A percentile compares a stretch with the other conserved stretches of the same genome.
phyloP scores from a whole-genome alignment of 148 eudicot species.

The Camellia sinensis region DNA sequence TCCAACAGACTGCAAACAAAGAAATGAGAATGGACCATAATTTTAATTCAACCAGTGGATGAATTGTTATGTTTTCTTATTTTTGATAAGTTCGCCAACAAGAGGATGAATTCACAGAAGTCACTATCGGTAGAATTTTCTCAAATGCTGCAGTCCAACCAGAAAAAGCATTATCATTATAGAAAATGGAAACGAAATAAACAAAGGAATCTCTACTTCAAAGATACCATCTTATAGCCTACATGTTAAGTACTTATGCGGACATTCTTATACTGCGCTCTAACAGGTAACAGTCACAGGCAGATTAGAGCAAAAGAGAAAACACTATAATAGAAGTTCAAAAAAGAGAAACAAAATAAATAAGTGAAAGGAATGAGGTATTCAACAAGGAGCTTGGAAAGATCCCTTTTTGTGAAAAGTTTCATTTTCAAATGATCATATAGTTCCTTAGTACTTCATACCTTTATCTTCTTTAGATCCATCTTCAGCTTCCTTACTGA shows the following conservation, averaged over 20 bases:
- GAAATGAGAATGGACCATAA: background rate
- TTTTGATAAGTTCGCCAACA: background rate
- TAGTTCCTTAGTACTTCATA: slow-evolving; percentile 2
- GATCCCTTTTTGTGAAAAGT: background rate
- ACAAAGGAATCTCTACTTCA: no score
- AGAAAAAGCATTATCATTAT: no score
- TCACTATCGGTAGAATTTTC: background rate
- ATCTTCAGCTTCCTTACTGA: slow-evolving; percentile 13
- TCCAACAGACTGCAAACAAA: background rate
- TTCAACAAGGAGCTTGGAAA: background rate
- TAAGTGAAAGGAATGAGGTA: background rate
- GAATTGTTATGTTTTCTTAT: background rate
- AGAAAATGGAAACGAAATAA: no score
- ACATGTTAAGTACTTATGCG: no score
- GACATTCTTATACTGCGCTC: no score
- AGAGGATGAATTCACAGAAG: background rate
- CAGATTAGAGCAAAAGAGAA: background rate
- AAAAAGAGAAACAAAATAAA: background rate
- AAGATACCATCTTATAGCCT: no score
- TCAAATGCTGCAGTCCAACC: background rate
- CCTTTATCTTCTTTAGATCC: slow-evolving; percentile 22
- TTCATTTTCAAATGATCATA: background rate
- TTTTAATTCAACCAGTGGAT: background rate
- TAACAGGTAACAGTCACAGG: no score
- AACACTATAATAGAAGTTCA: background rate